Conservation (phyloP, 441 rosid species). For the Hura crepitans region DNA sequence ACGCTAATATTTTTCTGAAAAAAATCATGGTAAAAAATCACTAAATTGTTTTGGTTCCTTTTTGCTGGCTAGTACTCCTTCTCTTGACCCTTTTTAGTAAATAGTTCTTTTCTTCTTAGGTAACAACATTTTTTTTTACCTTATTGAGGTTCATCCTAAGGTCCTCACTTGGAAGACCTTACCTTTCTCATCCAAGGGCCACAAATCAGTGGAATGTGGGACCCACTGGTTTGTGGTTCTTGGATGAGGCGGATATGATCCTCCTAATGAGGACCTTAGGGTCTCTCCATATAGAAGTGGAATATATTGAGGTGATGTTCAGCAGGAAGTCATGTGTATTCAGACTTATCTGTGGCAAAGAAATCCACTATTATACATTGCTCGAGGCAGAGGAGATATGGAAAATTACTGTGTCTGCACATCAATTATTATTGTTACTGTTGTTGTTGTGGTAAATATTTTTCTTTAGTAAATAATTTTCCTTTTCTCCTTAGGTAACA, state of each 20-base stretch:
- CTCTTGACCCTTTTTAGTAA: not conserved
- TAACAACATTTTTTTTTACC: slow-evolving; percentile 76
- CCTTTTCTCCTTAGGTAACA: too few species aligned
- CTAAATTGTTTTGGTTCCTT: slow-evolving; percentile 14
- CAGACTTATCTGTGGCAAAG: slow-evolving; percentile 70
- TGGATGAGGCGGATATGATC: too few species aligned
- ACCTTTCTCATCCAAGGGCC: too few species aligned
- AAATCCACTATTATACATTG: slow-evolving; percentile 73
- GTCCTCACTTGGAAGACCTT: too few species aligned
- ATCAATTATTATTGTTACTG: not conserved
- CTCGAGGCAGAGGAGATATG: slow-evolving; percentile 67
- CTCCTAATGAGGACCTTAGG: slow-evolving; percentile 61
- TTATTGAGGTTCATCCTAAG: too few species aligned
- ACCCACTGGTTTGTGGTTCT: too few species aligned
- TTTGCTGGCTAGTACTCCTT: too few species aligned
- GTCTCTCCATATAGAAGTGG: slow-evolving; percentile 90
- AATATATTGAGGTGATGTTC: slow-evolving; percentile 55
- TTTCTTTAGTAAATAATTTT: too few species aligned
- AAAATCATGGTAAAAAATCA: slow-evolving; percentile 70
- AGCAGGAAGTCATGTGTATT: slow-evolving; percentile 52
- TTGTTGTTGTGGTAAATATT: too few species aligned
- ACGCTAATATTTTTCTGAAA: slow-evolving; percentile 88
- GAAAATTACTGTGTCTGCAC: not conserved
- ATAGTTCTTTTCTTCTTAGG: slow-evolving; percentile 37
- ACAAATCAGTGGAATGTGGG: too few species aligned